A percentile compares a stretch with the other conserved stretches of the same genome.
Conservation (phyloP, 768 basidiomycete genomes). For the Suillus subalutaceus region DNA sequence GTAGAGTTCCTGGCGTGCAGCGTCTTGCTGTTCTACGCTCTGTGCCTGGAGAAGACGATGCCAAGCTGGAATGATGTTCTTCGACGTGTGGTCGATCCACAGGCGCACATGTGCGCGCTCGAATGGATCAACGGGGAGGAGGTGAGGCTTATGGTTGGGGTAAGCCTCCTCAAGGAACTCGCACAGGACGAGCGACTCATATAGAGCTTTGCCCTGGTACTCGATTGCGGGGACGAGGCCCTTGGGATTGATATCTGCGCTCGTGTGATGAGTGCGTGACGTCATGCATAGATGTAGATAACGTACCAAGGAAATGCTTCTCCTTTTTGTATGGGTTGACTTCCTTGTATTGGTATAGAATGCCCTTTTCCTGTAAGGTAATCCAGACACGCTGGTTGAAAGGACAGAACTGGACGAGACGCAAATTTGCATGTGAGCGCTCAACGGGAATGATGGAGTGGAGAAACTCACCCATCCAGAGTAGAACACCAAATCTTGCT, state of each 20-base stretch:
- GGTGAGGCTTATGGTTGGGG: constrained; percentile 38
- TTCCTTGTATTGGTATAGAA: constrained; percentile 70
- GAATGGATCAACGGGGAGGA: constrained; percentile 57
- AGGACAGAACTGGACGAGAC: constrained; percentile 49
- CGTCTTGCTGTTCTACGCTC: constrained; percentile 39
- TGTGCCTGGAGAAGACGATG: constrained; percentile 49
- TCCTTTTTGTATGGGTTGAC: constrained; percentile 75
- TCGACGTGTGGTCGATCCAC: constrained; percentile 59
- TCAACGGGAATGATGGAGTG: background rate
- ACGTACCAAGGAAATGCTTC: constrained; percentile 52
- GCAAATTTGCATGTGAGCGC: background rate
- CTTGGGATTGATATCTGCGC: constrained; percentile 61
- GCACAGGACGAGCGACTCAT: constrained; percentile 65
- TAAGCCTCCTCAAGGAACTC: constrained; percentile 72
- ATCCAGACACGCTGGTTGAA: constrained; percentile 69
- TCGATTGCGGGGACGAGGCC: constrained; percentile 68
- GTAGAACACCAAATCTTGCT: constrained; percentile 61
- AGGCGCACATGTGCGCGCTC: constrained; percentile 55
- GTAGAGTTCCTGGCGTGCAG: constrained; percentile 41
- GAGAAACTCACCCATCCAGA: constrained; percentile 53
- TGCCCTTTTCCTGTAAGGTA: constrained; percentile 62
- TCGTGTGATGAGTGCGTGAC: background rate
- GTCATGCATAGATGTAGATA: background rate
- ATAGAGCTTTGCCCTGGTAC: constrained; percentile 53
- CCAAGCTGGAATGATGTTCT: constrained; percentile 54